Percentiles rank a stretch among this genome's conserved stretches.
phyloP scores from a whole-genome alignment of 371 early-diverging fungal species.

The Zychaea mexicana region DNA sequence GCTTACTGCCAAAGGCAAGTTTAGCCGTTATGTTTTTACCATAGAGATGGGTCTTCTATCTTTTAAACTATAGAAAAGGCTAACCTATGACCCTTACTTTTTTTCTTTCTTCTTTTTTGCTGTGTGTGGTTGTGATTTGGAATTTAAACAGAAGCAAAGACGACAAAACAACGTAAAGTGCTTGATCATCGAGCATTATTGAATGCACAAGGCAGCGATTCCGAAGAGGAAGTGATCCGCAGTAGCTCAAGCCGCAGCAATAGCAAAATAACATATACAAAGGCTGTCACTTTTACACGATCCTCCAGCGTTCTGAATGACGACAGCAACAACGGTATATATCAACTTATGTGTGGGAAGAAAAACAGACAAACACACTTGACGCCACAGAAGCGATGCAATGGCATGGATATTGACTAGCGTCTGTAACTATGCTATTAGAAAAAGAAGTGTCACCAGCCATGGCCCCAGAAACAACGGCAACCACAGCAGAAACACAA shows the following conservation, averaged over 20 bases:
- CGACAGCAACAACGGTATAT: background rate
- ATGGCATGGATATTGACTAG: too few relatives aligned
- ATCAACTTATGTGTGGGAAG: background rate
- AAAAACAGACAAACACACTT: too few relatives aligned
- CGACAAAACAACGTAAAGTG: conserved; percentile 4
- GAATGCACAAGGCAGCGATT: background rate
- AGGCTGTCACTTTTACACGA: conserved; percentile 7
- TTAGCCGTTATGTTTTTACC: too few relatives aligned
- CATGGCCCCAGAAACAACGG: background rate
- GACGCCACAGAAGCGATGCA: too few relatives aligned
- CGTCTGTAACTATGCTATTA: too few relatives aligned
- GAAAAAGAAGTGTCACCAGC: background rate
- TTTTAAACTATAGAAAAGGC: too few relatives aligned
- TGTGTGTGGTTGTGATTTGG: background rate
- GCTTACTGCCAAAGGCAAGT: background rate
- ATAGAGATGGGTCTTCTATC: too few relatives aligned
- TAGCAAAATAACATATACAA: background rate
- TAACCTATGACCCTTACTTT: too few relatives aligned
- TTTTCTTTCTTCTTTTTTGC: too few relatives aligned
- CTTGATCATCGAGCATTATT: conserved; percentile 6
- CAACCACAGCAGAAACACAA: background rate
- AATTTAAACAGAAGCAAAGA: background rate
- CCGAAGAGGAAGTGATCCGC: background rate
- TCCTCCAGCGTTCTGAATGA: background rate
- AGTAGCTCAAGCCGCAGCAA: background rate